A percentile compares a stretch with the other conserved stretches of the same genome.
phyloP scores from a whole-genome alignment of 129 eudicot genomes.

The Flaveria linearis region DNA sequence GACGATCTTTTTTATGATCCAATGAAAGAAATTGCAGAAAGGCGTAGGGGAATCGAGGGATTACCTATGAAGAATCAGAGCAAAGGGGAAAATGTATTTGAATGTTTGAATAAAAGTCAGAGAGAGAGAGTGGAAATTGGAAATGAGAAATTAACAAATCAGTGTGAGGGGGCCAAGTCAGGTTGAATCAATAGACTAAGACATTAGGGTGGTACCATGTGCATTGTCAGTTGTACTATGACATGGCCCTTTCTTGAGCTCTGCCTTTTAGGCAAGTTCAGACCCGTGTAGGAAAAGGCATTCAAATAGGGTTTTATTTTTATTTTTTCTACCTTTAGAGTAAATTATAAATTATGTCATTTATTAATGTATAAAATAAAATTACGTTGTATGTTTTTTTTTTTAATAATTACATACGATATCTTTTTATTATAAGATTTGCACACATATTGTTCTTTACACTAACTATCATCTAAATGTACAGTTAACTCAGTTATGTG shows the following conservation, averaged over 20 bases:
- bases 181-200: slow-evolving; percentile 31
- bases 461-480: too few species aligned
- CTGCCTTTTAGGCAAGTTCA: slow-evolving; percentile 20
- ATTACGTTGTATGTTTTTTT: too few species aligned
- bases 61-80: slow-evolving; percentile 35
- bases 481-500: too few species aligned
- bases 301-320: background rate
- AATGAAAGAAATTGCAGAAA: background rate
- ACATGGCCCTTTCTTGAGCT: slow-evolving; percentile 25
- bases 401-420: too few species aligned
- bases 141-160: slow-evolving; percentile 25
- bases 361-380: too few species aligned
- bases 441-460: too few species aligned
- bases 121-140: slow-evolving; percentile 25
- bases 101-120: slow-evolving; percentile 32
- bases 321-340: background rate
- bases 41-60: background rate
- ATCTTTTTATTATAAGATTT: too few species aligned
- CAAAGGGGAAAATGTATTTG: slow-evolving; percentile 26
- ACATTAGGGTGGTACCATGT: slow-evolving; percentile 3
- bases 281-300: slow-evolving; percentile 14
- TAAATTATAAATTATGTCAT: too few species aligned
- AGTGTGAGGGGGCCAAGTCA: slow-evolving; percentile 43
- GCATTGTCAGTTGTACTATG: slow-evolving; percentile 30
- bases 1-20: slow-evolving; percentile 17